phyloP scores from a whole-genome alignment of 345 rosid species.

The Zanthoxylum bungeanum region DNA sequence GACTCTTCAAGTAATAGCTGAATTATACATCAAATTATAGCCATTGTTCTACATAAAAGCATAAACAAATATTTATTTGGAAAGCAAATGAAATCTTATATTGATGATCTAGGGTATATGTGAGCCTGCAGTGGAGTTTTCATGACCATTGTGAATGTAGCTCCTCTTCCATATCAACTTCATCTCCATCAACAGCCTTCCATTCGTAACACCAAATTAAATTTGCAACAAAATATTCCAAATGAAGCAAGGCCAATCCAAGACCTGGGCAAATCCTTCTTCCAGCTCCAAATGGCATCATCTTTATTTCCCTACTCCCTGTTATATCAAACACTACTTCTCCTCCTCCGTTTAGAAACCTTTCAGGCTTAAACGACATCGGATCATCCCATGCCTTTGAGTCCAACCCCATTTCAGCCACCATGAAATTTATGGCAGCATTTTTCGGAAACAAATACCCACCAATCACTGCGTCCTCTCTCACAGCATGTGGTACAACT shows the following conservation, averaged over 20 bases:
- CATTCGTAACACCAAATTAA: neutral
- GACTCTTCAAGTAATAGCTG: no score
- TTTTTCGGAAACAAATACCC: neutral
- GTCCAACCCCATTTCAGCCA: constrained; percentile 1
- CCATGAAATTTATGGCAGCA: neutral
- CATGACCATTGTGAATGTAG: neutral
- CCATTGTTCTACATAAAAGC: no score
- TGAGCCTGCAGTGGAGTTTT: constrained; percentile 6
- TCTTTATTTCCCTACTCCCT: constrained; percentile 10
- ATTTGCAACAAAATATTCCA: constrained; percentile 12
- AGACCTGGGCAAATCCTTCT: constrained; percentile 16
- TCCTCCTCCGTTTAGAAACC: neutral
- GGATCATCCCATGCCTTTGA: constrained; percentile 9
- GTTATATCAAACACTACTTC: neutral
- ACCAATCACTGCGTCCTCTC: neutral
- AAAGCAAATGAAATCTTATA: neutral
- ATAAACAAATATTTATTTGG: neutral
- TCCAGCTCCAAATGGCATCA: constrained; percentile 20
- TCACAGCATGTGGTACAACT: neutral
- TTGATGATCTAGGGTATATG: neutral
- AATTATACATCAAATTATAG: no score
- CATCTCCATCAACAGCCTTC: constrained; percentile 9
- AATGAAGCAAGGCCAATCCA: constrained; percentile 8
- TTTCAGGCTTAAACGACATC: constrained; percentile 7
- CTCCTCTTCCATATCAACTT: neutral